Conservation (phyloP, 805 yeast genomes). For the Debaryomyces prosopidis region DNA sequence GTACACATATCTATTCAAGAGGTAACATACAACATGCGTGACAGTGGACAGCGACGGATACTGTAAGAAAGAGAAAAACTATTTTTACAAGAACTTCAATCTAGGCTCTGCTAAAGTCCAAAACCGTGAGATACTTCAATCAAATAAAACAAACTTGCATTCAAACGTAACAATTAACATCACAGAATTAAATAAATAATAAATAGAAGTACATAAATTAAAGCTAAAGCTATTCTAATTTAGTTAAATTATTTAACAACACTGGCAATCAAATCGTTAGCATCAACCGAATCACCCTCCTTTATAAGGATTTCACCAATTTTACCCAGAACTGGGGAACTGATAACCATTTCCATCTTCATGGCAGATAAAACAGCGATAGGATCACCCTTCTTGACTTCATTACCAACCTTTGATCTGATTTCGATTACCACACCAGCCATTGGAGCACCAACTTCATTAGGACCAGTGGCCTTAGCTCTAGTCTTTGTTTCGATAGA, state of each 20-base stretch:
- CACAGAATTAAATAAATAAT: too few relatives aligned
- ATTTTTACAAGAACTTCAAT: too few relatives aligned
- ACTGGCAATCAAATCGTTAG: slow-evolving; percentile 73
- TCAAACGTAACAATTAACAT: too few relatives aligned
- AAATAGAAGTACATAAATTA: too few relatives aligned
- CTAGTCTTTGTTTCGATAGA: slow-evolving; percentile 83
- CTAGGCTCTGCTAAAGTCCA: too few relatives aligned
- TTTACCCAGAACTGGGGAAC: slow-evolving; percentile 86
- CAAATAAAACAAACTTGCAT: too few relatives aligned
- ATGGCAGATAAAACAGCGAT: slow-evolving; percentile 92
- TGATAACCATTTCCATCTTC: slow-evolving; percentile 99
- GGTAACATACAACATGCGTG: too few relatives aligned
- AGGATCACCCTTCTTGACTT: slow-evolving; percentile 95
- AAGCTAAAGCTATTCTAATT: too few relatives aligned
- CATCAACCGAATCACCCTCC: slow-evolving; percentile 95
- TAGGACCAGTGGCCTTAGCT: slow-evolving; percentile 90
- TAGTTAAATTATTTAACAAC: slow-evolving; percentile 22
- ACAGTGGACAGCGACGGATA: too few relatives aligned
- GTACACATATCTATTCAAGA: too few relatives aligned
- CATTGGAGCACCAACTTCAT: slow-evolving; percentile 98
- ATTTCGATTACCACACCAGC: slow-evolving; percentile 97
- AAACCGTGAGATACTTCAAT: too few relatives aligned
- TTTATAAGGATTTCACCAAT: slow-evolving; percentile 74
- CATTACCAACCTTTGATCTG: slow-evolving; percentile 82
- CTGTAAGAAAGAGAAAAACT: too few relatives aligned